Evolutionary conservation across 331 rosid genomes (phyloP).

Genomic region (Acacia pycnantha): DNA sequence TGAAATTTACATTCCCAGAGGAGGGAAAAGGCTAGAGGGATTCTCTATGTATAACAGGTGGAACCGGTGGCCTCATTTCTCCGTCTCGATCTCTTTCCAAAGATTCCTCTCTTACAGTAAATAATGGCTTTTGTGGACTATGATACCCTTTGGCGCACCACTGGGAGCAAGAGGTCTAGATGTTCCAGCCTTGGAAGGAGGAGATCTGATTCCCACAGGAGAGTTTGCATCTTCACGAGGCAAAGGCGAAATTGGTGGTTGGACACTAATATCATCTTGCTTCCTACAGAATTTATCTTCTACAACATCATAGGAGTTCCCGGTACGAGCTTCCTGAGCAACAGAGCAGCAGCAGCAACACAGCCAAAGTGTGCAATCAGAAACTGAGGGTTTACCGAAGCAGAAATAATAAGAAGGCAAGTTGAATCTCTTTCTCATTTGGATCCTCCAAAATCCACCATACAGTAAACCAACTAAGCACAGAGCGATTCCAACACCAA

Average conservation of each 20-base stretch:
- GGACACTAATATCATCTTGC: slow-evolving; percentile 22
- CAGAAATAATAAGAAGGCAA: slow-evolving; percentile 79
- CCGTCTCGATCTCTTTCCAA: slow-evolving; percentile 46
- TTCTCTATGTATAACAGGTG: slow-evolving; percentile 55
- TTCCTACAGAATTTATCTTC: slow-evolving; percentile 55
- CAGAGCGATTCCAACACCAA: slow-evolving; percentile 63
- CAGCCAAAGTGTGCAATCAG: slow-evolving; percentile 89
- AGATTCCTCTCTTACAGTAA: slow-evolving; percentile 44
- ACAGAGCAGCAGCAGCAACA: slow-evolving; percentile 95
- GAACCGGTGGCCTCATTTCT: slow-evolving; percentile 76
- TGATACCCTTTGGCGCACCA: slow-evolving; percentile 26
- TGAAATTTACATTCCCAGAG: not conserved
- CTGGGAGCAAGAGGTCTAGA: slow-evolving; percentile 38
- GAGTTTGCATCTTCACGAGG: slow-evolving; percentile 54
- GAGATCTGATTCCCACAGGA: slow-evolving; percentile 38
- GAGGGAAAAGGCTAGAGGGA: slow-evolving; percentile 14
- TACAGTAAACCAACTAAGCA: slow-evolving; percentile 84
- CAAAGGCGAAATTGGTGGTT: slow-evolving; percentile 46
- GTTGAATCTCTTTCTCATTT: slow-evolving; percentile 86
- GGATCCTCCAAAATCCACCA: slow-evolving; percentile 99
- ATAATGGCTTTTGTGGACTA: slow-evolving; percentile 42
- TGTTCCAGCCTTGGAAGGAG: slow-evolving; percentile 36
- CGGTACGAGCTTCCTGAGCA: slow-evolving; percentile 89
- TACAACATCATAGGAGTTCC: slow-evolving; percentile 60
- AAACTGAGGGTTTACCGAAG: slow-evolving; percentile 58